Percentiles rank a stretch among this genome's conserved stretches.
Conservation (phyloP, 2,329 filamentous ascomycete genomes). For the Pseudocercospora fuligena region DNA sequence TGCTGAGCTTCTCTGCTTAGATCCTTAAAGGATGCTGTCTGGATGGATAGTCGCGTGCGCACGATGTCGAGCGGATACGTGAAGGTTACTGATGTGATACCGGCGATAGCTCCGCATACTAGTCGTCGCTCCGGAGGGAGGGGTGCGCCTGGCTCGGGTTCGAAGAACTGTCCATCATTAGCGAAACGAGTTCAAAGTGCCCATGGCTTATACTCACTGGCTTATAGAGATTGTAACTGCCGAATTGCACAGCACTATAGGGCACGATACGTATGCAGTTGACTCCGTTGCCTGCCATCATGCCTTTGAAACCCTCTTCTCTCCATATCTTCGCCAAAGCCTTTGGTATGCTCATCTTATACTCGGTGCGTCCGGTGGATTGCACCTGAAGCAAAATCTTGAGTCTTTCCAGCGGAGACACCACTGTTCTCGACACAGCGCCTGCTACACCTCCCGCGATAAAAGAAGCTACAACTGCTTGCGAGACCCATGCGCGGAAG, state of each 20-base stretch:
- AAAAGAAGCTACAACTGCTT: conserved; percentile 89
- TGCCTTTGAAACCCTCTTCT: conserved; percentile 95
- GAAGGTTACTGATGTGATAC: conserved; percentile 91
- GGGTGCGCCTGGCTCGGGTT: conserved; percentile 73
- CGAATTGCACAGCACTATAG: conserved; percentile 97
- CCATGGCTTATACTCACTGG: conserved; percentile 61
- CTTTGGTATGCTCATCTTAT: conserved; percentile 88
- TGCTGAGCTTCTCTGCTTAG: conserved; percentile 60
- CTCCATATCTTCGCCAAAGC: conserved; percentile 93
- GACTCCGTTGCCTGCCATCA: conserved; percentile 97
- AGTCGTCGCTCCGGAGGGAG: conserved; percentile 76
- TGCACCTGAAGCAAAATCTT: conserved; percentile 99
- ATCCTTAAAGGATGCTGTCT: conserved; percentile 90
- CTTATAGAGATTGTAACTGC: conserved; percentile 97
- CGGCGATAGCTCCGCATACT: conserved; percentile 86
- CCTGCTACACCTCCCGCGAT: conserved; percentile 92
- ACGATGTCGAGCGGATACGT: conserved; percentile 99
- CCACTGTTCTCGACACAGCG: conserved; percentile 95
- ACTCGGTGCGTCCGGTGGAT: conserved; percentile 85
- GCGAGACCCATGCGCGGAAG: conserved; percentile 59
- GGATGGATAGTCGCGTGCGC: conserved; percentile 91
- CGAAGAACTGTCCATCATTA: conserved; percentile 65
- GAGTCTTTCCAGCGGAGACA: conserved; percentile 91
- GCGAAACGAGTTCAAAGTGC: not conserved
- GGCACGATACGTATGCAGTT: conserved; percentile 98